Base-by-base conservation (phyloP, 2,329 filamentous ascomycete species). In the Dactylonectria estremocensis region DNA sequence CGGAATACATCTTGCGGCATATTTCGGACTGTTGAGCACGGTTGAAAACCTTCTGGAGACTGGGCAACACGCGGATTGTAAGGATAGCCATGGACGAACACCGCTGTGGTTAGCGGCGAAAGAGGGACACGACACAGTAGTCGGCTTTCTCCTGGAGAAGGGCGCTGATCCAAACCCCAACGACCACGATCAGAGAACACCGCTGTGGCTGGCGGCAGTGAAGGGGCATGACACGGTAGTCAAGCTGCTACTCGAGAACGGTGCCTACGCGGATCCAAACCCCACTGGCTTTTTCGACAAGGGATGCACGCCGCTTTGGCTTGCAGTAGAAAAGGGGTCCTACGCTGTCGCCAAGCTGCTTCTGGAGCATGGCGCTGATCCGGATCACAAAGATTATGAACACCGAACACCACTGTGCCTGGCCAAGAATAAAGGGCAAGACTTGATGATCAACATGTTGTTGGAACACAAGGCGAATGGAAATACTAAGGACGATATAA, bases 1-100 rank as follows among this genome's bases (percentile, higher is more conserved):
- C 37, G 72, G 71, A 20, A 52, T 77, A 22, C 72, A 78, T 35
- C 24, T 77, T 16, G 70, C 70, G 20, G 74, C 71, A 56, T 72
- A 71, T 11, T 74, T 78, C 72, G 74, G 74, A 5, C 16, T 60
- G 8, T 5, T 14, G 40, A n/a, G 18, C 18, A 45, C 16, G 16
- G 14, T 45, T 4, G 14, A n/a, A 5, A n/a, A n/a, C 16, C 13
- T 45, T 14, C 40, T 45, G 5, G 13, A 45, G 40, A 14, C 14
- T n/a, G 16, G 16, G 5, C 40, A 45, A 6, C 4, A 45, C 13
- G 13, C 13, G 40, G 13, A 45, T n/a, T 5, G 13, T 14, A 14
- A 18, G 40, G 40, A 45, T 45, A 45, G 31, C 31, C 31, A 33
- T 33, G 10, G 31, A 33, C 31, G 31, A 10, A 33, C 31, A 10